phyloP scores from a whole-genome alignment of 352 stramenopile species.

The Globisporangium apiculatum region DNA sequence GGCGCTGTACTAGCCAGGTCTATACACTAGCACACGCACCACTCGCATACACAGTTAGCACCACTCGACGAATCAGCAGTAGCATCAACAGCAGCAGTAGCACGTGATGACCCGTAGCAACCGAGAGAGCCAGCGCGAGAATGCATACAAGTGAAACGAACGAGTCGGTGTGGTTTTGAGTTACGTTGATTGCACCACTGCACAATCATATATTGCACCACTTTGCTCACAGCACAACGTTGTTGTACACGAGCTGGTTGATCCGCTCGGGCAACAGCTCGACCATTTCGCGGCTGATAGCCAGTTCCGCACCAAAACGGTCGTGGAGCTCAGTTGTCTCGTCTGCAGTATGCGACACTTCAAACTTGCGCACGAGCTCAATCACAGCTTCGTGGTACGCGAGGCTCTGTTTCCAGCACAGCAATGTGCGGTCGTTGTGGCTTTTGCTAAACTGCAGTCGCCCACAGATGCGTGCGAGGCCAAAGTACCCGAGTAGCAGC shows the following conservation, averaged over 20 bases:
- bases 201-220: too few relatives aligned
- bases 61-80: too few relatives aligned
- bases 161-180: too few relatives aligned
- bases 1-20: too few relatives aligned
- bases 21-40: too few relatives aligned
- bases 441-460: conserved; percentile 32
- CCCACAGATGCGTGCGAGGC: conserved; percentile 50
- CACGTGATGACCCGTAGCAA: too few relatives aligned
- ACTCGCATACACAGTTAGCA: too few relatives aligned
- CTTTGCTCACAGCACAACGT: conserved; percentile 21
- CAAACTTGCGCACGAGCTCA: conserved; percentile 31
- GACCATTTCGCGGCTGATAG: conserved; percentile 57
- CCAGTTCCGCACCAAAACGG: conserved; percentile 42
- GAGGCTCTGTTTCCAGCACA: conserved; percentile 52
- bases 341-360: conserved; percentile 11
- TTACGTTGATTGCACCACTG: too few relatives aligned
- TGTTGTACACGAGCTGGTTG: conserved; percentile 70
- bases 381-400: conserved; percentile 42
- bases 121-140: too few relatives aligned
- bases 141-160: too few relatives aligned
- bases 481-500: conserved; percentile 51
- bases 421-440: conserved; percentile 43
- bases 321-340: conserved; percentile 20
- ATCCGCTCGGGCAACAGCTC: conserved; percentile 70
- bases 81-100: too few relatives aligned